Base-by-base conservation (phyloP, 306 rosid genomes). In the Prunus salicina region DNA sequence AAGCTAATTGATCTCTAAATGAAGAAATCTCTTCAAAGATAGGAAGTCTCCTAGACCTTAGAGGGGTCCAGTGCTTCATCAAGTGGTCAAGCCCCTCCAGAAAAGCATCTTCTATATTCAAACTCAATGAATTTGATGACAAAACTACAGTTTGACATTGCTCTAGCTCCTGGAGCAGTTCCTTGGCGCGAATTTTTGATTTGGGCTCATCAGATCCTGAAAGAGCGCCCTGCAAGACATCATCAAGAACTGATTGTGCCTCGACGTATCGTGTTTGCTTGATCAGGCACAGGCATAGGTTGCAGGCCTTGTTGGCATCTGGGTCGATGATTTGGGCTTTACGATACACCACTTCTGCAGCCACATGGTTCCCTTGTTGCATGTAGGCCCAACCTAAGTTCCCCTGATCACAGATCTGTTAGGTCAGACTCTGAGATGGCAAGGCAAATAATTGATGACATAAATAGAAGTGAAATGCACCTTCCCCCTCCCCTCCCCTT, bases 301-400 rank as follows among this genome's bases (percentile, higher is more conserved):
- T 95, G 79, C 97, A 87, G 51, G 98, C 98, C 76, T 90, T 92
- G 74, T 92, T 95, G 15, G 96, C 84, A 10, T 95, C 97, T 5
- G 93, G 90, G 46, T 92, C 97, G 43, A 95, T 84, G 83, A 83
- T 79, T 69, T 95, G 98, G 2, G 97, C 98, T 60, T 95, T 95
- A 3, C 77, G 80, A 66, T 90, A 87, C 8, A 92, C 96, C 0
- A 76, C 97, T 77, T 94, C 97, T 2, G 97, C 96, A 69, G 88
- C 83, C 82, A 80, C 50, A 67, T 88, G 85, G 81, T 89, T 89
- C 47, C 63, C 74, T 71, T 90, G 88, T 53, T 92, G 97, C 98
- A 94, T 94, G 77, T 91, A 94, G 2, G 98, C 97, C 98, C 98
- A 94, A 5, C 98, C 98, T 79, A 94, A 81, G 82, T 94, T 94